Evolutionary conservation across 1,139 yeast genomes (phyloP).

Genomic region (Protomyces inouyei): DNA sequence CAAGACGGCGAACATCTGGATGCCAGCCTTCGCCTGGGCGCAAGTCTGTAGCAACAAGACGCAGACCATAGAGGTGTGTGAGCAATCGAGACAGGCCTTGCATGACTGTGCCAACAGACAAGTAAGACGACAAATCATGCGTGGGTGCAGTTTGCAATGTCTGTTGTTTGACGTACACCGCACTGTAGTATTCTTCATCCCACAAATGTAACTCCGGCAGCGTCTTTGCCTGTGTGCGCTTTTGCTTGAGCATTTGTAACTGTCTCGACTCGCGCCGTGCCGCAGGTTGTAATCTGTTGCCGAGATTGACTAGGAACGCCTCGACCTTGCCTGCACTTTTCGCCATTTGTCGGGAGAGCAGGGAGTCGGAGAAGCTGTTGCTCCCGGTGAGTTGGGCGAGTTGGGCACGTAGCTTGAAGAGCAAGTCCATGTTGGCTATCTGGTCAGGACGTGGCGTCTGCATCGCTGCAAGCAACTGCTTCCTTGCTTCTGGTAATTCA

Average conservation of each 20-base stretch:
- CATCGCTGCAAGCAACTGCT: conserved; percentile 67
- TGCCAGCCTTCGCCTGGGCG: conserved; percentile 83
- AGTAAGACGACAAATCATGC: conserved; percentile 43
- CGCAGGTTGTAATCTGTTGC: conserved; percentile 49
- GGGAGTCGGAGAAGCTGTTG: conserved; percentile 69
- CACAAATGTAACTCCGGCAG: conserved; percentile 58
- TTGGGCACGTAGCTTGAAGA: conserved; percentile 62
- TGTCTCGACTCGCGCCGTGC: conserved; percentile 57
- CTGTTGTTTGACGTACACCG: conserved; percentile 39
- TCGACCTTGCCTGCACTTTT: conserved; percentile 68
- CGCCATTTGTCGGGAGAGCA: conserved; percentile 87
- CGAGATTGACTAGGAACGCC: conserved; percentile 60
- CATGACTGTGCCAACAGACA: conserved; percentile 82
- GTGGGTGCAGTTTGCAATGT: conserved; percentile 33
- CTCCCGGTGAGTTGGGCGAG: conserved; percentile 73
- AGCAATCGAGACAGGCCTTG: conserved; percentile 75
- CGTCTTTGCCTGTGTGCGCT: conserved; percentile 35
- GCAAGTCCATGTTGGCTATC: conserved; percentile 52
- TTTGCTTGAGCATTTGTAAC: conserved; percentile 44
- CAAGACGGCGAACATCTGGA: conserved; percentile 74
- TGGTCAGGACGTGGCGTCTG: conserved; percentile 57
- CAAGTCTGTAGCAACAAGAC: conserved; percentile 62
- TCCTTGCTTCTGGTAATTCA: conserved; percentile 54
- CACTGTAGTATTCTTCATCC: conserved; percentile 77
- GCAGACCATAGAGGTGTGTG: conserved; percentile 66